Evolutionary conservation across 441 rosid genomes (phyloP).

Genomic region (Dalechampia spathulata): DNA sequence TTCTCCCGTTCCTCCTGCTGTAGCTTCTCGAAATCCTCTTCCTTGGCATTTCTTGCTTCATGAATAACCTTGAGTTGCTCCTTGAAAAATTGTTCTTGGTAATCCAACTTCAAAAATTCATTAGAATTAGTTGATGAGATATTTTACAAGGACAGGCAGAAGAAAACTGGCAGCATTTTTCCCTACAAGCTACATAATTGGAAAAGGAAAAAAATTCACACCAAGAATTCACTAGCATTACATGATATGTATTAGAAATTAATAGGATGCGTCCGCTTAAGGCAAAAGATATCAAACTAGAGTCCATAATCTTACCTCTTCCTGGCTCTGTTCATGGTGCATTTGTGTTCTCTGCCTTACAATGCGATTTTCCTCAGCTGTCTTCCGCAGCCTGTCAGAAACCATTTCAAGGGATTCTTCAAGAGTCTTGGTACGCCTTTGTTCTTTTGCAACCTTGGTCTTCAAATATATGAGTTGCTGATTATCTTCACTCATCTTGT

Average conservation of each 20-base stretch:
- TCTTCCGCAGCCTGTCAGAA: constrained; percentile 55
- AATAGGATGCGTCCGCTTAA: too few relatives aligned
- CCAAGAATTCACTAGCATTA: too few relatives aligned
- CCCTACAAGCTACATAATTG: background rate
- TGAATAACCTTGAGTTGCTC: constrained; percentile 42
- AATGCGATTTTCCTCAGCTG: constrained; percentile 54
- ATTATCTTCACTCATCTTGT: constrained; percentile 69
- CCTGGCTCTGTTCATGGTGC: constrained; percentile 70
- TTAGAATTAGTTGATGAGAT: background rate
- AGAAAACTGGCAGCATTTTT: background rate
- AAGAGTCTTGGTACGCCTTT: constrained; percentile 38
- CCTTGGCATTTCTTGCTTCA: constrained; percentile 42
- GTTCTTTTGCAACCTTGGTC: constrained; percentile 37
- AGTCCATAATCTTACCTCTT: constrained; percentile 44
- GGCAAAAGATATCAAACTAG: too few relatives aligned
- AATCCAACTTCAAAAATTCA: constrained; percentile 49
- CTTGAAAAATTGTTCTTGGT: constrained; percentile 65
- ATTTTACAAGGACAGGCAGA: background rate
- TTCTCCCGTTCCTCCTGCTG: constrained; percentile 72
- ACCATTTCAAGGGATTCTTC: constrained; percentile 46
- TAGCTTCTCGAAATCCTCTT: constrained; percentile 68
- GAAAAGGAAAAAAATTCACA: background rate
- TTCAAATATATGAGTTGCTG: constrained; percentile 58
- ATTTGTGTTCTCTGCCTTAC: constrained; percentile 64
- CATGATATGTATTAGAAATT: too few relatives aligned